A percentile compares a stretch with the other conserved stretches of the same genome.
phyloP scores from a whole-genome alignment of 306 rosid genomes.

The Fragaria iinumae region DNA sequence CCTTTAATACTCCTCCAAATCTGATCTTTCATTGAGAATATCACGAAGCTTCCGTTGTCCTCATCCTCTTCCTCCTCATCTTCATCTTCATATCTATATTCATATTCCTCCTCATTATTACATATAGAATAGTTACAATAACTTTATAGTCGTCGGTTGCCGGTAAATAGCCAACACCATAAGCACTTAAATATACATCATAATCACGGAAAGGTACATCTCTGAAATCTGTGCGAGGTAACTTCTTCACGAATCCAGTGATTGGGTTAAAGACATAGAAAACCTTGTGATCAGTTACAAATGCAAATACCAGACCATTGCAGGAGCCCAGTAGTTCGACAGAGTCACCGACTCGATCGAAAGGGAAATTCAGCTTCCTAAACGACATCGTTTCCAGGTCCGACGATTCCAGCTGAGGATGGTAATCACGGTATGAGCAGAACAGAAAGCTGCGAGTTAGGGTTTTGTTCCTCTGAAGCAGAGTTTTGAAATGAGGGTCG shows the following conservation, averaged over 20 bases:
- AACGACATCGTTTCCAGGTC: not conserved
- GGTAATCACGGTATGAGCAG: too few species aligned
- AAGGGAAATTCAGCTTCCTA: not conserved
- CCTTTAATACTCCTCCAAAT: not conserved
- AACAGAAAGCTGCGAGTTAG: too few species aligned
- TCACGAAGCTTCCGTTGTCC: too few species aligned
- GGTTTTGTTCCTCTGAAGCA: not conserved
- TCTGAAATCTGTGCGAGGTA: not conserved
- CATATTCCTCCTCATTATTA: too few species aligned
- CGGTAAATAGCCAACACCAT: not conserved
- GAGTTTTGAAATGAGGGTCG: not conserved
- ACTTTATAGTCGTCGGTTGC: not conserved
- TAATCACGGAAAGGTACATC: too few species aligned
- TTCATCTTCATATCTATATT: too few species aligned
- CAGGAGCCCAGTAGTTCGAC: not conserved
- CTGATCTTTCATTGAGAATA: not conserved
- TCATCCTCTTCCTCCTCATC: too few species aligned
- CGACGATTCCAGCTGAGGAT: too few species aligned
- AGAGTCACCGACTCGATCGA: not conserved
- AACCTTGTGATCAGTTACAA: not conserved
- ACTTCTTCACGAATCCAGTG: not conserved
- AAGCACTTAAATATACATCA: too few species aligned
- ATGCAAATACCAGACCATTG: not conserved
- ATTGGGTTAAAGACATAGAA: not conserved
- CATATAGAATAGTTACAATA: too few species aligned